A percentile compares a stretch with the other conserved stretches of the same genome.
Evolutionary conservation across 1,284 basidiomycete species (phyloP).

Genomic region (Leccinum angustisporum): DNA sequence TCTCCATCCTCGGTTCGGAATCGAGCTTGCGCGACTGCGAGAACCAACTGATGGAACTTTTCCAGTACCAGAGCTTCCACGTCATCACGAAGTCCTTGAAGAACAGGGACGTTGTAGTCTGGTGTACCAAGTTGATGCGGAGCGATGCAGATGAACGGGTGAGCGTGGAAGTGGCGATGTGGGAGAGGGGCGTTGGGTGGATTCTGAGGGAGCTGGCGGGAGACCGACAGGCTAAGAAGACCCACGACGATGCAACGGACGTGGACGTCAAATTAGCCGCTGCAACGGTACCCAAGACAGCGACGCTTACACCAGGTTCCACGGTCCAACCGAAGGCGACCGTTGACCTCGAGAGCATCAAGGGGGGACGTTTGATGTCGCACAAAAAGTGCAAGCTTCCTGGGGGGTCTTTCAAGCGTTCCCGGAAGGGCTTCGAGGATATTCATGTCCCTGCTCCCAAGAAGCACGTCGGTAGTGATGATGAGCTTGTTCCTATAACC

Average conservation of each 20-base stretch:
- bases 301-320: conserved; percentile 86
- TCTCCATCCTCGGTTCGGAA: conserved; percentile 88
- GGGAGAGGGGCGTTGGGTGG: conserved; percentile 96
- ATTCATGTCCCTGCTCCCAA: conserved; percentile 97
- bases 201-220: conserved; percentile 88
- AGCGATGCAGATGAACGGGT: conserved; percentile 88
- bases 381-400: conserved; percentile 99
- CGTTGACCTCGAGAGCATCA: conserved; percentile 95
- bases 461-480: conserved; percentile 65
- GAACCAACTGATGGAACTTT: conserved; percentile 96
- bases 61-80: conserved; percentile 93
- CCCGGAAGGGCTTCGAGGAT: conserved; percentile 97
- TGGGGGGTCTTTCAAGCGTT: conserved; percentile 96
- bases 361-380: conserved; percentile 95
- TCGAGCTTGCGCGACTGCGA: conserved; percentile 92
- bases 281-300: conserved; percentile 75
- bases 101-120: conserved; percentile 95
- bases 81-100: conserved; percentile 91
- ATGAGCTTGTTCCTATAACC: conserved; percentile 76
- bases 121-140: conserved; percentile 96
- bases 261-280: conserved; percentile 58
- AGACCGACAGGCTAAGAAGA: conserved; percentile 61
- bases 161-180: conserved; percentile 97
- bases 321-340: conserved; percentile 83
- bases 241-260: conserved; percentile 69